Evolutionary conservation across 345 rosid genomes (phyloP).

Genomic region (Lumnitzera littorea): DNA sequence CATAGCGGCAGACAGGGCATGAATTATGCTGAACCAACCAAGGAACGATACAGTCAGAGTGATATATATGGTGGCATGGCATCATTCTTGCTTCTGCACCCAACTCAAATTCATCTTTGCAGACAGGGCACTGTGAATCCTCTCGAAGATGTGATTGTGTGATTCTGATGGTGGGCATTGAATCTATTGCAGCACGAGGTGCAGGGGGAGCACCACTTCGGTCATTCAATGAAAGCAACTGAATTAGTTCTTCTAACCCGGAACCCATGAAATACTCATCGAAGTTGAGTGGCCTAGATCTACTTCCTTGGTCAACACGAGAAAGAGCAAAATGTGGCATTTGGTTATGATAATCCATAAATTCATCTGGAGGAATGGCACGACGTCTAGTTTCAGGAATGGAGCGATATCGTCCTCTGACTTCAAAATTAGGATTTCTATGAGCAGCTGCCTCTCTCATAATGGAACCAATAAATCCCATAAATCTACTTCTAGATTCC

Average conservation of each 20-base stretch:
- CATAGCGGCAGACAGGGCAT: constrained; percentile 38
- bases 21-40: constrained; percentile 40
- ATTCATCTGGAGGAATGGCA: too few relatives aligned
- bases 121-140: constrained; percentile 35
- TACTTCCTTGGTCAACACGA: neutral
- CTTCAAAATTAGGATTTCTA: constrained; percentile 4
- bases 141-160: constrained; percentile 24
- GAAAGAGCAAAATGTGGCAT: neutral
- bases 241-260: constrained; percentile 27
- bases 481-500: constrained; percentile 5
- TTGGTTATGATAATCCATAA: neutral
- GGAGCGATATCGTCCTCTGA: neutral
- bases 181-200: constrained; percentile 24
- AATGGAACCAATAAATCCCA: constrained; percentile 4
- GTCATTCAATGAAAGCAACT: constrained; percentile 20
- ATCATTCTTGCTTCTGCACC: constrained; percentile 35
- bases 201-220: constrained; percentile 31
- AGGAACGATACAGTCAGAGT: constrained; percentile 30
- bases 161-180: constrained; percentile 29
- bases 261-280: constrained; percentile 21
- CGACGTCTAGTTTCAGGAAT: neutral
- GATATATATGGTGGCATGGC: constrained; percentile 39
- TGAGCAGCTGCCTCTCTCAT: constrained; percentile 6
- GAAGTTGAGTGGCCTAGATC: constrained; percentile 4
- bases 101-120: constrained; percentile 36